Base-by-base conservation (phyloP, 495 filamentous ascomycete species). In the Stereocaulon alpinum region DNA sequence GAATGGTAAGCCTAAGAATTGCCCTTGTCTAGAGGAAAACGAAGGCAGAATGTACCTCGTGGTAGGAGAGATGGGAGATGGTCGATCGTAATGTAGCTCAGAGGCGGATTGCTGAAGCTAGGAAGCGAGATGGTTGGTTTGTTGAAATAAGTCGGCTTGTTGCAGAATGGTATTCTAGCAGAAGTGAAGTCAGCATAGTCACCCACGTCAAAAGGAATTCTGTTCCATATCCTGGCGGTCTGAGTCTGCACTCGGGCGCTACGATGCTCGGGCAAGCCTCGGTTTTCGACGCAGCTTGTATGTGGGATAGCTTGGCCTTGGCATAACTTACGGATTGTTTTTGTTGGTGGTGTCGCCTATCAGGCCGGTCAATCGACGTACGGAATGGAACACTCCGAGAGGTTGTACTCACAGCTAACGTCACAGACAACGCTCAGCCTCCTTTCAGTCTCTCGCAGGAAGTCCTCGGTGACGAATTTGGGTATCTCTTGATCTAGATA, bases 31-130 rank as follows among this genome's bases (percentile, higher is more conserved):
- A n/a, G 2, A 6, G 0, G n/a, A 20, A 11, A 40, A 20, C 0
- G 34, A 40, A 54, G 7, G 15, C 24, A 6, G 32, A 11, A 45
- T 15, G 17, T 54, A 54, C 51, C 51, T 37, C 55, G 42, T 22
- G 92, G 88, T 18, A 97, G 79, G 41, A 96, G 80, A 32, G 83
- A 87, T 6, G 92, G 92, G 10, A 97, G 80, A 68, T 96, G 92
- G 68, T 96, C 91, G 65, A 97, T 96, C 55, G 82, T 85, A 69
- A 94, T 90, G 54, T 92, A 87, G 40, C 80, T 84, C 52, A 89
- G 73, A 11, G 78, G 78, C n/a, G 83, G 82, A 40, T 75, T 77
- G 45, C 74, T 74, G 48, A 72, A 74, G 37, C 72, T 72, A 42
- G 75, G 65, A 40, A 83, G 70, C 24, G 77, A 81, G 2, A 93